Base-by-base conservation (phyloP, 2,329 filamentous ascomycete species). In the Aciculosporium take region DNA sequence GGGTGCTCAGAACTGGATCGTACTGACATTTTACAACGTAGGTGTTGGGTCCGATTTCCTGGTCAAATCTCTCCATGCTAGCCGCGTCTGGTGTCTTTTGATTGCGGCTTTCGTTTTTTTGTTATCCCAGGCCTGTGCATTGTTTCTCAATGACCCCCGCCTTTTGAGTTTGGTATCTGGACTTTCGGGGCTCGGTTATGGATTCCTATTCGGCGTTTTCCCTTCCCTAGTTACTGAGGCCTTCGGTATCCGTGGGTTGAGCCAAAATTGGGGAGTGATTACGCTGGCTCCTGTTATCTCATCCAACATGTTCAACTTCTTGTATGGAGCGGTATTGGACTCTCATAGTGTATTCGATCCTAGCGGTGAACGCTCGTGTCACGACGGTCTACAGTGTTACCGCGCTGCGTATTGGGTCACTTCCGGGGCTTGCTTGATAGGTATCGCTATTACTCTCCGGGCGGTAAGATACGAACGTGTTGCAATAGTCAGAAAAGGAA, bases 241-340 rank as follows among this genome's bases (percentile, higher is more conserved):
- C 0, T 98, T 98, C 57, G 91, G 91, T 7, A 82, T 95, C 21
- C 74, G 81, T 46, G 89, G 88, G 1, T 69, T 98, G 36, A 87
- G 82, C 42, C 85, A 94, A 56, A 98, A 96, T 55, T 98, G 91
- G 89, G 91, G 91, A 12, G 81, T 83, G 52, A 93, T 98, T 79
- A 95, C 86, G 0, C 67, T 95, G 37, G 81, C 85, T 3, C 88
- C 89, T 0, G 85, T 94, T 3, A 62, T 94, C 23, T 87, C 81
- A 7, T 88, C 86, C 38, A 94, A 96, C 52, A 60, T 94, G 18
- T 96, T 94, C 69, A 98, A 96, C 56, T 64, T 95, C 1, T 77
- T 91, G 44, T 98, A 96, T 57, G 91, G 91, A 37, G 64, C 60
- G 13, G 78, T 94, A 0, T 93, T 86, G 51, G 91, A 98, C 57